Evolutionary conservation across 176 grass and related monocot genomes (phyloP), one percentile per base, ranked within the genome.

Genomic region (sorghum (Sorghum bicolor)): DNA sequence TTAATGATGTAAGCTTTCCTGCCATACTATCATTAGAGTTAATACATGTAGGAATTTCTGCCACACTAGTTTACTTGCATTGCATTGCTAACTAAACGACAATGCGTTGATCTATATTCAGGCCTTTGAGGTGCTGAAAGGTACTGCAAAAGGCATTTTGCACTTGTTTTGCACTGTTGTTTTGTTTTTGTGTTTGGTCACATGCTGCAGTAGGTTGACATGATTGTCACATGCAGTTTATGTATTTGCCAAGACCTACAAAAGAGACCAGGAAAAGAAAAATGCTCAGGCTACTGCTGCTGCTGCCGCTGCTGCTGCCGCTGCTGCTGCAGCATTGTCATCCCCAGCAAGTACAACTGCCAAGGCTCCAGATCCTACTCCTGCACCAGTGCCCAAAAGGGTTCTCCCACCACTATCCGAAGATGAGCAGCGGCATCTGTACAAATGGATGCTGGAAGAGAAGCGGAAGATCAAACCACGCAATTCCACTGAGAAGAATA

Each of bases 371-470:
- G 77, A 83, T 64, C 52, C 86, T 83, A 19, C 76, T 84, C 74
- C 86, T 66, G 41, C 64, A 14, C 77, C 77, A 1, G 6, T 60
- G 6, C 86, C 86, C 34, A 75, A 72, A 77, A 85, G 70, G 74
- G 76, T 91, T 33, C 85, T 88, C 32, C 82, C 91, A 80, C 85
- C 93, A 76, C 77, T 95, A 55, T 82, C 93, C 1, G 80, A 89
- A 73, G 89, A 98, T 31, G 87, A 98, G 30, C 89, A 95, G 75
- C 85, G 84, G 17, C 72, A 95, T 66, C 57, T 98, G 52, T 95
- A 84, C 77, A 91, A 92, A 65, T 98, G 96, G 96, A 98, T 98
- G 81, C 80, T 98, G 57, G 87, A 98, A 79, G 96, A 93, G 87
- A 93, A 90, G 79, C 82, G 93, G 67, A 98, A 95, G 80, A 74